A percentile compares a stretch with the other conserved stretches of the same genome.
phyloP scores from a whole-genome alignment of 2,329 filamentous ascomycete genomes.

The Fusarium coicis region DNA sequence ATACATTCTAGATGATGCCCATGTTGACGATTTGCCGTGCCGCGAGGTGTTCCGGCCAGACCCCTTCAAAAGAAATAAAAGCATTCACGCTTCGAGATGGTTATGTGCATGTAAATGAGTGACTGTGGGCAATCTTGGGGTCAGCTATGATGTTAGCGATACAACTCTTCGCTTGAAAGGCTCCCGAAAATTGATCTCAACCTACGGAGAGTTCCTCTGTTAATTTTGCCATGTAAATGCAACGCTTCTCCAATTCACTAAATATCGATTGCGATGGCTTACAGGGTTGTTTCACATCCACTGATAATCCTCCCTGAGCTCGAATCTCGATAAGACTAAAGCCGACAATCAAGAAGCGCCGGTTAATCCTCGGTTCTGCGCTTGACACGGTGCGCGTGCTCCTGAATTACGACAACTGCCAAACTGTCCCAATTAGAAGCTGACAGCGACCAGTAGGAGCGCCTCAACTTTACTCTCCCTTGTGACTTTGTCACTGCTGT shows the following conservation, averaged over 20 bases:
- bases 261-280: not conserved
- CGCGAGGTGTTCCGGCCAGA: constrained; percentile 34
- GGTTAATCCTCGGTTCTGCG: constrained; percentile 39
- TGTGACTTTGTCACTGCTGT: constrained; percentile 8
- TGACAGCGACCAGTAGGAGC: constrained; percentile 26
- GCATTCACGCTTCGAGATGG: constrained; percentile 36
- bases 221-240: not conserved
- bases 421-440: constrained; percentile 44
- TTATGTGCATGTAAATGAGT: not conserved
- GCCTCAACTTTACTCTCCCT: constrained; percentile 25
- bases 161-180: not conserved
- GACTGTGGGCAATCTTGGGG: not conserved
- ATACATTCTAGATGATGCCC: constrained; percentile 52
- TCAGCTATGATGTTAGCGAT: not conserved
- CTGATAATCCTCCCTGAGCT: constrained; percentile 13
- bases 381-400: constrained; percentile 38
- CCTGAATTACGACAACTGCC: constrained; percentile 50
- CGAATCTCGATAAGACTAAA: constrained; percentile 1
- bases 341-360: constrained; percentile 11
- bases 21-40: constrained; percentile 41
- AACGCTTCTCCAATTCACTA: not conserved
- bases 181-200: not conserved
- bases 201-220: not conserved
- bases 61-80: constrained; percentile 36
- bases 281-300: constrained; percentile 23